phyloP scores from a whole-genome alignment of 2,329 filamentous ascomycete genomes.

The Aureobasidium namibiae region DNA sequence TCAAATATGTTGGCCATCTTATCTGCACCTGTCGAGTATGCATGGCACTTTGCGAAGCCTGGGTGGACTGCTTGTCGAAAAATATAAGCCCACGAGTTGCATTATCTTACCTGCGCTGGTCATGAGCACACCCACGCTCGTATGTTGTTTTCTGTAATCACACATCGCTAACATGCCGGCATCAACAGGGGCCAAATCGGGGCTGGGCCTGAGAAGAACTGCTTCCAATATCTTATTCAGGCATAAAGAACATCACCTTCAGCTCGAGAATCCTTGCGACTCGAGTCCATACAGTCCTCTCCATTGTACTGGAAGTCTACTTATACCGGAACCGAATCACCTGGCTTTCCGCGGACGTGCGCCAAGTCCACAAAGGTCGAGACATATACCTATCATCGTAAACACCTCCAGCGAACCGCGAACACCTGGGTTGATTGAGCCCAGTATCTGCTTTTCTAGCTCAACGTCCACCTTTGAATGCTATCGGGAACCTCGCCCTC shows the following conservation, averaged over 20 bases:
- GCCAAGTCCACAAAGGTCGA: constrained; percentile 3
- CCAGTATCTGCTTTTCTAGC: not conserved
- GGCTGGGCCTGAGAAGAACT: not conserved
- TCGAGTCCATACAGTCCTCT: not conserved
- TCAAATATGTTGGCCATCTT: not conserved
- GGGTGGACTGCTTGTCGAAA: not conserved
- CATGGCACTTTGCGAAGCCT: not conserved
- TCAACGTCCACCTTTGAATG: not conserved
- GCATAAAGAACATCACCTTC: not conserved
- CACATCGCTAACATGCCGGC: constrained; percentile 1
- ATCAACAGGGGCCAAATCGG: not conserved
- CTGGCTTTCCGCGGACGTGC: not conserved
- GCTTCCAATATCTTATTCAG: constrained; percentile 3
- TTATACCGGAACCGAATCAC: not conserved
- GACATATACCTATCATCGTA: constrained; percentile 3
- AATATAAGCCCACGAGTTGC: not conserved
- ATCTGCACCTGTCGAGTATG: not conserved
- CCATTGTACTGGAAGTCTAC: not conserved
- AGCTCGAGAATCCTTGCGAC: not conserved
- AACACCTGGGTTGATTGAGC: not conserved
- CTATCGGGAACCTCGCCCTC: not conserved
- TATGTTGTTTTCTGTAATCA: not conserved
- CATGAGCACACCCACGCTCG: not conserved
- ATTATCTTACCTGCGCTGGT: not conserved
- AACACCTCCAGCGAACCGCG: not conserved